Conservation (phyloP, 345 rosid species). For the Dimocarpus longan region DNA sequence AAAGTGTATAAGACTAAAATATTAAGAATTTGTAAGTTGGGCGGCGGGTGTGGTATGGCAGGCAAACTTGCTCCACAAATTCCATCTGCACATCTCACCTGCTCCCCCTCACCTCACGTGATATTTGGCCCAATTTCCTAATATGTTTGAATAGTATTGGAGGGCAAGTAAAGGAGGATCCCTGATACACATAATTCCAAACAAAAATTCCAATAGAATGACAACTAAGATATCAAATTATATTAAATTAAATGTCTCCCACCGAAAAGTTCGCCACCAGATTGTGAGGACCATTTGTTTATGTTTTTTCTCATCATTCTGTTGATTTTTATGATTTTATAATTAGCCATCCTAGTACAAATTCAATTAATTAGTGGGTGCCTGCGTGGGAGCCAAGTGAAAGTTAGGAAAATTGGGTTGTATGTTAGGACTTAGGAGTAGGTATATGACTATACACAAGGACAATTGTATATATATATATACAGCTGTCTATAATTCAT, state of each 20-base stretch:
- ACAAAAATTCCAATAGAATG: constrained; percentile 56
- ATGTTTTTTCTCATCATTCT: background rate
- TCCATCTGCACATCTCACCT: constrained; percentile 10
- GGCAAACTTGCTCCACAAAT: constrained; percentile 10
- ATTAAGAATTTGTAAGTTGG: background rate
- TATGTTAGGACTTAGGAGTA: background rate
- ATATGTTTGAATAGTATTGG: constrained; percentile 1
- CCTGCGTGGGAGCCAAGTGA: constrained; percentile 7
- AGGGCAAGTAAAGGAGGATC: background rate
- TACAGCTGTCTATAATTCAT: background rate
- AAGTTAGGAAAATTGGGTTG: background rate
- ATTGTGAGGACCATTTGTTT: background rate
- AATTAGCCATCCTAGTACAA: background rate
- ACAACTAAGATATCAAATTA: constrained; percentile 43
- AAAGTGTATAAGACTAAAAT: background rate
- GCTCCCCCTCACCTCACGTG: constrained; percentile 23
- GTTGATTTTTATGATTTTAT: background rate
- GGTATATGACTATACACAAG: background rate
- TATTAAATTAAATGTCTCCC: constrained; percentile 12
- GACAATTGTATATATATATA: background rate
- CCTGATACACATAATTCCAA: constrained; percentile 58
- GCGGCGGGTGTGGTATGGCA: background rate
- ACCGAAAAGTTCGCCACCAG: constrained; percentile 35
- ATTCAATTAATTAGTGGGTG: background rate
- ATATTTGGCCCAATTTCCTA: constrained; percentile 19